phyloP scores from a whole-genome alignment of 257 asterid species.

The Nicotiana otophora region DNA sequence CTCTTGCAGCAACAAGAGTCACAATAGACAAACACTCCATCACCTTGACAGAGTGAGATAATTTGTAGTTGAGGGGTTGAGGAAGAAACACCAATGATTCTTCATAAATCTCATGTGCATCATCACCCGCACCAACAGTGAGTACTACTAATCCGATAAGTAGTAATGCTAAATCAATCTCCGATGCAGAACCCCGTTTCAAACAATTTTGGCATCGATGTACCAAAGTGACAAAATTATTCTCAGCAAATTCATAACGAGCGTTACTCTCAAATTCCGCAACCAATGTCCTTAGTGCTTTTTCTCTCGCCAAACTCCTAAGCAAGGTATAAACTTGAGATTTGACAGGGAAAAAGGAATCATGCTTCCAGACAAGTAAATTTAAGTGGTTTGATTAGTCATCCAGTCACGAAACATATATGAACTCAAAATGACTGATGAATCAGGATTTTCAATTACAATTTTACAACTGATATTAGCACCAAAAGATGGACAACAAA shows the following conservation, averaged over 20 bases:
- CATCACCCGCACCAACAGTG: background rate
- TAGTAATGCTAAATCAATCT: background rate
- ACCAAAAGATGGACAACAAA: background rate
- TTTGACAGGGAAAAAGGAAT: background rate
- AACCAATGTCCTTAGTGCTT: background rate
- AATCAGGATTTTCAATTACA: too few species aligned
- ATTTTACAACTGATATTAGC: background rate
- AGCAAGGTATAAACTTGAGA: background rate
- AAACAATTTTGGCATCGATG: background rate
- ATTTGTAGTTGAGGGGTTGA: background rate
- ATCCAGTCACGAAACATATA: background rate
- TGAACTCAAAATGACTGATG: background rate
- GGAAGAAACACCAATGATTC: background rate
- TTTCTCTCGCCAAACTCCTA: background rate
- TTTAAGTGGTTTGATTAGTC: background rate
- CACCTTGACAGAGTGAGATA: background rate
- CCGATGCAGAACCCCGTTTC: background rate
- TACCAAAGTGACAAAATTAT: background rate
- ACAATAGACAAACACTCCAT: background rate
- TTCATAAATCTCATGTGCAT: background rate
- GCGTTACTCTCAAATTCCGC: background rate
- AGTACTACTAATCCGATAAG: background rate
- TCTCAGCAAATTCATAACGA: background rate
- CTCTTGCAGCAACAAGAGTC: background rate
- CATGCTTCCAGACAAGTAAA: background rate